phyloP scores from a whole-genome alignment of 129 eudicot species.

The Saposhnikovia divaricata region DNA sequence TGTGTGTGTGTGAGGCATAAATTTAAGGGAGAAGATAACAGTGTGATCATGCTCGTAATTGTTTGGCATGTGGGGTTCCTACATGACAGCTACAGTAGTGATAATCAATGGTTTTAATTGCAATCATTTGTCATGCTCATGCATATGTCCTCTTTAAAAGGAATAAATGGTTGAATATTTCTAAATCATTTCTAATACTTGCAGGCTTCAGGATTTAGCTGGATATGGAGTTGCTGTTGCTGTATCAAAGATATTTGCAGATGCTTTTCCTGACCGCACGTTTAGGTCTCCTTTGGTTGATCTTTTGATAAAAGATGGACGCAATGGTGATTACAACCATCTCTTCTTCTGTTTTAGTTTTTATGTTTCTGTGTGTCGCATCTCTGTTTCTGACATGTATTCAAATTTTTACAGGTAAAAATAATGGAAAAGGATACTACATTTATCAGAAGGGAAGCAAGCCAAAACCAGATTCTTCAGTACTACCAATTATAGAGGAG shows the following conservation, averaged over 20 bases:
- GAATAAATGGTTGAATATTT: neutral
- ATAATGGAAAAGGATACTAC: constrained; percentile 87
- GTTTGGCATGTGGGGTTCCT: neutral
- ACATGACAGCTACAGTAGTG: neutral
- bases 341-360: neutral
- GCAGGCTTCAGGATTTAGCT: constrained; percentile 87
- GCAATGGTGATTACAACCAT: constrained; percentile 50
- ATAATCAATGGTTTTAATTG: neutral
- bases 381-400: neutral
- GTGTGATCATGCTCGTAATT: neutral
- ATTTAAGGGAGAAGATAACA: neutral
- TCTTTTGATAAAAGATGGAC: constrained; percentile 67
- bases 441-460: constrained; percentile 84
- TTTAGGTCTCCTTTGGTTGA: constrained; percentile 58
- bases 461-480: constrained; percentile 84
- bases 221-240: constrained; percentile 99
- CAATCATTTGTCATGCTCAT: neutral
- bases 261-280: constrained; percentile 75
- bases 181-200: constrained; percentile 1
- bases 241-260: constrained; percentile 41
- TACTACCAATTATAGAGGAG: constrained; percentile 68
- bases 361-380: constrained; percentile 4
- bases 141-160: neutral
- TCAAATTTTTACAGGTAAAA: constrained; percentile 49
- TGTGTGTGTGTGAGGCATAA: neutral